Evolutionary conservation across 75 land plant species (phyloP).

Genomic region (Pinus taeda): DNA sequence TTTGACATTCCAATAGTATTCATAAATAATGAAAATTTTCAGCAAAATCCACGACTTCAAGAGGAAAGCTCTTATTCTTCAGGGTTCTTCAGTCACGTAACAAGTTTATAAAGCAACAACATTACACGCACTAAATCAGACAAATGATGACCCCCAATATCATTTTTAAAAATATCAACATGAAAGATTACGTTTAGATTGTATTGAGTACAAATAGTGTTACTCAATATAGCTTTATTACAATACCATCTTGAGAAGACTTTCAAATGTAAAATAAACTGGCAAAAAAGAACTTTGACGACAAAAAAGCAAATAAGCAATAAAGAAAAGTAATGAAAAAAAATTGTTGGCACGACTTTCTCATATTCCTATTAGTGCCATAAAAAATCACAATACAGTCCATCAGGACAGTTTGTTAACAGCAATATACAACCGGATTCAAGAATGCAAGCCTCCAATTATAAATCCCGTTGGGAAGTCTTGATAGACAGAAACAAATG

Average conservation of each 20-base stretch:
- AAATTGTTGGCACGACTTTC: constrained; percentile 6
- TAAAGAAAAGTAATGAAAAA: background rate
- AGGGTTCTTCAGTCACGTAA: background rate
- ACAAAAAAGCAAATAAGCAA: background rate
- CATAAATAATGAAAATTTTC: background rate
- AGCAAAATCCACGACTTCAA: background rate
- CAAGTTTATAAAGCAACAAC: background rate
- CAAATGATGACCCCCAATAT: background rate
- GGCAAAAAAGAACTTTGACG: background rate
- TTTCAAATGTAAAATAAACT: constrained; percentile 4
- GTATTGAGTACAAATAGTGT: background rate
- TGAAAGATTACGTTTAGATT: background rate
- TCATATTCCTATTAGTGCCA: constrained; percentile 11
- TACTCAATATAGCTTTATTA: background rate
- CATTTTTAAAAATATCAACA: background rate
- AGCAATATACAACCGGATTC: constrained; percentile 11
- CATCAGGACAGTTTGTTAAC: constrained; percentile 10
- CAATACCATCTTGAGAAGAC: background rate
- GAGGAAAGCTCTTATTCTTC: background rate
- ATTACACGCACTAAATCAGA: background rate
- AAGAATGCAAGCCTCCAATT: constrained; percentile 6
- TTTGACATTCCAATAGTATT: background rate
- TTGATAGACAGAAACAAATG: constrained; percentile 6
- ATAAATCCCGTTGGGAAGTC: constrained; percentile 5
- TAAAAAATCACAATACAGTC: constrained; percentile 11